These are phyloP conservation scores for Phtheirospermum japonicum DNA, from an alignment of 257 asterid genomes.

Conservation along the genomic window DNA sequence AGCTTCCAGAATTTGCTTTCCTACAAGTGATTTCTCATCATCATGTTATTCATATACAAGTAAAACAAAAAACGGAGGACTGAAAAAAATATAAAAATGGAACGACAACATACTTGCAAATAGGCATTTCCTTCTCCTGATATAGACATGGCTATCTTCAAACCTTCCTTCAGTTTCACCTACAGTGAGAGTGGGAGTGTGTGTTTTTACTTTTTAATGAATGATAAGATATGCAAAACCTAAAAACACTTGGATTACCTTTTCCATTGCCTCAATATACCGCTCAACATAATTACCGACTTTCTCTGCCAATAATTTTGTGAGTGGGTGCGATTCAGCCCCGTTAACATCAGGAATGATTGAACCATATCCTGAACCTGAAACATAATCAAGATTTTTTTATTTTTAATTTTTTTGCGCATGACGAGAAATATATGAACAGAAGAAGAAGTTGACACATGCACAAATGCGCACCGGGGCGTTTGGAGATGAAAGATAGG, in stretches of 20 bases:
- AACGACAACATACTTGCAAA: slow-evolving; percentile 59
- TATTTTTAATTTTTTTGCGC: too few species aligned
- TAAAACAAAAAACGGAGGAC: slow-evolving; percentile 13
- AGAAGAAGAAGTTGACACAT: too few species aligned
- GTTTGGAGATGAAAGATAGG: slow-evolving; percentile 88
- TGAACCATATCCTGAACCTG: slow-evolving; percentile 93
- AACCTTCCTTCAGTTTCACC: slow-evolving; percentile 94
- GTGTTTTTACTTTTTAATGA: too few species aligned
- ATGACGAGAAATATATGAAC: too few species aligned
- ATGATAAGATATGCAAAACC: slow-evolving; percentile 15
- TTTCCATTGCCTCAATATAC: slow-evolving; percentile 89
- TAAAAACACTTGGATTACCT: slow-evolving; percentile 48
- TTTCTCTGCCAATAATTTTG: slow-evolving; percentile 68
- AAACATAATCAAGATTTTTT: slow-evolving; percentile 28
- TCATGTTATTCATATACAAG: too few species aligned
- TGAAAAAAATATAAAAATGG: background rate
- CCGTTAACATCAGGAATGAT: slow-evolving; percentile 68
- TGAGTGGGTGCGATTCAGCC: slow-evolving; percentile 68
- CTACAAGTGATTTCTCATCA: slow-evolving; percentile 50
- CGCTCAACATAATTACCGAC: slow-evolving; percentile 64
- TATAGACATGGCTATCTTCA: slow-evolving; percentile 84
- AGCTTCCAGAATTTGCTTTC: slow-evolving; percentile 95
- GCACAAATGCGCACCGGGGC: too few species aligned
- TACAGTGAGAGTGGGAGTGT: too few species aligned
- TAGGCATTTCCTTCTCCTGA: slow-evolving; percentile 97